A percentile compares a stretch with the other conserved stretches of the same genome.
These are phyloP conservation scores for Herpetomonas tarakana DNA, from an alignment of 208 protist genomes.

Conservation along the genomic window DNA sequence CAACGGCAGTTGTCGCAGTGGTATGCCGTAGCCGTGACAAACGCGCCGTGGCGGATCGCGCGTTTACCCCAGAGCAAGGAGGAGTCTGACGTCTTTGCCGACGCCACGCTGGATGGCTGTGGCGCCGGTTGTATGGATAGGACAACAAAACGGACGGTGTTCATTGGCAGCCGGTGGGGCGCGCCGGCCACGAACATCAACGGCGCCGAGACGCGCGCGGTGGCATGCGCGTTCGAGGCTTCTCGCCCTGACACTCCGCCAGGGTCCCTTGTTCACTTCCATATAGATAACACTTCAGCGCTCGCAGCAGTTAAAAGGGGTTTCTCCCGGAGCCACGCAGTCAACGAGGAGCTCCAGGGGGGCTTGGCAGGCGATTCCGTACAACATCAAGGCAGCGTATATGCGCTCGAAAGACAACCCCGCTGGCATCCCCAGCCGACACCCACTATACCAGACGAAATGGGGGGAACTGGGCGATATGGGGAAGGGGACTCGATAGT, in stretches of 20 bases:
- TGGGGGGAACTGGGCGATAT: too few relatives aligned
- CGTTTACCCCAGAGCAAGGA: too few relatives aligned
- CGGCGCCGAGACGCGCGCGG: not conserved
- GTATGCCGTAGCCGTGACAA: not conserved
- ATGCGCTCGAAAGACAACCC: too few relatives aligned
- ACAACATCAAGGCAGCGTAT: too few relatives aligned
- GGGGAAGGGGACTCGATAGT: too few relatives aligned
- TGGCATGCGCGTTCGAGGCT: not conserved
- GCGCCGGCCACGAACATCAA: not conserved
- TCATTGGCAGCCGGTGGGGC: not conserved
- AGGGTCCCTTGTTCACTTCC: not conserved
- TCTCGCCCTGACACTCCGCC: not conserved
- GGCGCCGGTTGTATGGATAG: not conserved
- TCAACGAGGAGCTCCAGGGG: not conserved
- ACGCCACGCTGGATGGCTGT: not conserved
- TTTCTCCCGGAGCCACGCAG: not conserved
- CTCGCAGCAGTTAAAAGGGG: not conserved
- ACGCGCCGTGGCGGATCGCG: not conserved
- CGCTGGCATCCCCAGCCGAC: too few relatives aligned
- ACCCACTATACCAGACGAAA: too few relatives aligned
- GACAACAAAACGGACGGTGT: not conserved
- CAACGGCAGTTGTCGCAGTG: not conserved
- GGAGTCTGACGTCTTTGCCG: not conserved
- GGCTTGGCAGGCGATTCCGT: too few relatives aligned
- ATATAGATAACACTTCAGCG: not conserved